Base-by-base conservation (phyloP, 1,139 yeast species). In the Yamadazyma dendronema region DNA sequence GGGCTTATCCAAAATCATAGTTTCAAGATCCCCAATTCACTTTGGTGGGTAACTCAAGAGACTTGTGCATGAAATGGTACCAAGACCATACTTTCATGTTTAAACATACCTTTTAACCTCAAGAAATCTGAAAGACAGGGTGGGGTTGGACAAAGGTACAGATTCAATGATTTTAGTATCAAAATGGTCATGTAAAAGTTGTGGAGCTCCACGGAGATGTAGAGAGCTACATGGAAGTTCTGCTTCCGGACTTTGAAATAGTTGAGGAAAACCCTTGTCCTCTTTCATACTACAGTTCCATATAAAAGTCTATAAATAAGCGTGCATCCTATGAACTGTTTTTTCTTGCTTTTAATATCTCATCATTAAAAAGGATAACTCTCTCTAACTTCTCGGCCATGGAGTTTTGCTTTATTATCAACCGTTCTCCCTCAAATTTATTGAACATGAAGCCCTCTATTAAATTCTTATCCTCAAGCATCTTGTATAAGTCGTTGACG, bases 221-320 rank as follows among this genome's bases (percentile, higher is more conserved):
- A 21, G 70, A 67, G 34, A 46, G 46, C 7, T 72, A 70, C 44
- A 53, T 63, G 34, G 49, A 48, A 10, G 52, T 53, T 15, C 62
- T 73, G 4, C 70, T 70, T 61, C 61, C 54, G 34, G 74, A 72
- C 43, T 69, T 72, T 65, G 68, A 65, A 53, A 42, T 34, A 1
- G 15, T 62, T 28, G 48, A 46, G 8, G 64, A 57, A 17, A 69
- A 62, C 41, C 60, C 27, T 1, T 45, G 37, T 28, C 52, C 50
- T 16, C 52, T 49, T 25, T 36, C 41, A 27, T 36, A 42, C 6
- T 47, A 46, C 28, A 28, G 36, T 19, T 19, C 22, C 22, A 19
- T 19, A 19, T 19, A 15, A 35, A 39, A 26, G 49, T 50, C 4
- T 48, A 48, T 34, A 36, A 21, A 2, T 19, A n/a, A n/a, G n/a